A percentile compares a stretch with the other conserved stretches of the same genome.
Conservation (phyloP, 768 basidiomycete genomes). For the Phallus indusiatus region DNA sequence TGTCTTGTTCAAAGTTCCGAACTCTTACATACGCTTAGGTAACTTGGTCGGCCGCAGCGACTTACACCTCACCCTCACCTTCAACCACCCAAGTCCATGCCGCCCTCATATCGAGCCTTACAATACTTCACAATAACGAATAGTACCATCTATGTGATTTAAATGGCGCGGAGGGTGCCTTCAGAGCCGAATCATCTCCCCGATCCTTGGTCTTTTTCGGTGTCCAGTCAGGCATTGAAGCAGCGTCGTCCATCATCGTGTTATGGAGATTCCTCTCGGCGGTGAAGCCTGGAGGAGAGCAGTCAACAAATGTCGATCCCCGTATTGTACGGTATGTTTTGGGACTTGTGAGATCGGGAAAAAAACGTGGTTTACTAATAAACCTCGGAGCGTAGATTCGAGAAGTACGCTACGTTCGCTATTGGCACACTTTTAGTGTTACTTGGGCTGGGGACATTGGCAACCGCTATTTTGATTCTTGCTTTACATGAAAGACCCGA, state of each 20-base stretch:
- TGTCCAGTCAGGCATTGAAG: conserved; percentile 40
- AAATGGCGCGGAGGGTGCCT: conserved; percentile 30
- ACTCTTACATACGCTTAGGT: too few species aligned
- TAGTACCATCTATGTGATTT: conserved; percentile 32
- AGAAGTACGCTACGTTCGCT: conserved; percentile 26
- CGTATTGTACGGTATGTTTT: not conserved
- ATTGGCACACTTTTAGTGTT: conserved; percentile 29
- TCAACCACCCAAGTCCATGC: not conserved
- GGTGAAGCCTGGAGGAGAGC: conserved; percentile 26
- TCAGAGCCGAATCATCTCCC: conserved; percentile 36
- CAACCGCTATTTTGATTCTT: conserved; percentile 27
- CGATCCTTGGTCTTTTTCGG: conserved; percentile 39
- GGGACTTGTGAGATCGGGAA: not conserved
- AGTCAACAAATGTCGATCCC: not conserved
- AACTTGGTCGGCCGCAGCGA: too few species aligned
- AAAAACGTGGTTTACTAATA: not conserved
- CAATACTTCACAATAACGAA: conserved; percentile 30
- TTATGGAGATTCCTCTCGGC: conserved; percentile 34
- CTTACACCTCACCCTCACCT: too few species aligned
- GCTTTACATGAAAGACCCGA: conserved; percentile 28
- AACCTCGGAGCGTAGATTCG: conserved; percentile 19
- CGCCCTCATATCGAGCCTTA: conserved; percentile 23
- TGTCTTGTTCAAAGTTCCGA: too few species aligned
- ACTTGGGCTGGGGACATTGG: conserved; percentile 30
- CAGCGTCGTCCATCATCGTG: conserved; percentile 34